A percentile compares a stretch with the other conserved stretches of the same genome.
These are phyloP conservation scores for Pestalotiopsis sp. DNA, from an alignment of 2,329 filamentous ascomycete species.

Conservation along the genomic window DNA sequence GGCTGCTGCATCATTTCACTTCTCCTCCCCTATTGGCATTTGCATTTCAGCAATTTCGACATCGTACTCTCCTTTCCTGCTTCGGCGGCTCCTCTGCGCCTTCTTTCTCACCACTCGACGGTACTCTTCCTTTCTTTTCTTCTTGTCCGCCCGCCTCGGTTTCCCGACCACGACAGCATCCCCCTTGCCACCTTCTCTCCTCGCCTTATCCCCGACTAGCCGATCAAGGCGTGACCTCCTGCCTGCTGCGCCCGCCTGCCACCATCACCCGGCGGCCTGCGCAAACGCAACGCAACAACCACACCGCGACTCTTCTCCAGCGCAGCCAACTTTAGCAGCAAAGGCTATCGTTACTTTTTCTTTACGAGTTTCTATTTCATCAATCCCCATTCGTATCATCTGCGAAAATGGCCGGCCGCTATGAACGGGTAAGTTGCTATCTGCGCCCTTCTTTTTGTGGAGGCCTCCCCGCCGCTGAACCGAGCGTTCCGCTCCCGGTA, in stretches of 20 bases:
- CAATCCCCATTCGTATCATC: conserved; percentile 1
- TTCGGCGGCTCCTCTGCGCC: not conserved
- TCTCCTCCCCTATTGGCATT: not conserved
- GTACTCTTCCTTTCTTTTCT: not conserved
- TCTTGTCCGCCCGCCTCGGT: not conserved
- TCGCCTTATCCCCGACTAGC: conserved; percentile 6
- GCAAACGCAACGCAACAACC: not conserved
- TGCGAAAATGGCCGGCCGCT: conserved; percentile 54
- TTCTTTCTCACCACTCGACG: not conserved
- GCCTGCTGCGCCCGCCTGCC: not conserved
- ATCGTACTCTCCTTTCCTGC: not conserved
- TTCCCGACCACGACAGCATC: not conserved
- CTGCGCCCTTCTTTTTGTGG: not conserved
- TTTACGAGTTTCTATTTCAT: not conserved
- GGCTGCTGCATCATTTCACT: not conserved
- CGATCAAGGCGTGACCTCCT: not conserved
- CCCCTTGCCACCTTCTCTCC: conserved; percentile 4
- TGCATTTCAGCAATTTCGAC: not conserved
- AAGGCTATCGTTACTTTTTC: not conserved
- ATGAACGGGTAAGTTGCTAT: conserved; percentile 56
- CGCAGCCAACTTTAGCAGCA: not conserved
- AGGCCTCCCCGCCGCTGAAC: not conserved
- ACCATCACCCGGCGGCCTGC: not conserved
- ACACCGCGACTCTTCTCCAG: not conserved
- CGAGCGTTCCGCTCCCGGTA: not conserved